Evolutionary conservation across 805 yeast species (phyloP).

Genomic region (Suhomyces vadensis): DNA sequence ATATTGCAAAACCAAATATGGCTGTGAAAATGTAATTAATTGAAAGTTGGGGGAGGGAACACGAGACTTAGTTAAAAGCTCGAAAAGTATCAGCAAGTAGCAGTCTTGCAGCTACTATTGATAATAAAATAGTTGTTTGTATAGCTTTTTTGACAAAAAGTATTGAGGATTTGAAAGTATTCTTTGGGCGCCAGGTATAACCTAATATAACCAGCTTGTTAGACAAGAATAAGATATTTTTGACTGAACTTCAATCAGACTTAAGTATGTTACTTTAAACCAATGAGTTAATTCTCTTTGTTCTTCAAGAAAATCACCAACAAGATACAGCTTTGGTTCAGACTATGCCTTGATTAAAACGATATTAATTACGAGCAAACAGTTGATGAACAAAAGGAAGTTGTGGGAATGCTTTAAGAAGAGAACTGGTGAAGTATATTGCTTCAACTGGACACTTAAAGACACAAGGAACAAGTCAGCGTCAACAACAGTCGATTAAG

Average conservation of each 20-base stretch:
- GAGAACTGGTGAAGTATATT: not conserved
- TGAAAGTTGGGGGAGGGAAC: not conserved
- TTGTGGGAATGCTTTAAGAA: constrained; percentile 1
- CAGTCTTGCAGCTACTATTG: not conserved
- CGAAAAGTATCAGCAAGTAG: not conserved
- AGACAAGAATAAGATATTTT: not conserved
- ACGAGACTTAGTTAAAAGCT: constrained; percentile 7
- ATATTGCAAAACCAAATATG: not conserved
- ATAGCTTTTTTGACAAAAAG: not conserved
- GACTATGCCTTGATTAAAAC: too few relatives aligned
- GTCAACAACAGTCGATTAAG: constrained; percentile 2
- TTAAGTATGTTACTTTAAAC: not conserved
- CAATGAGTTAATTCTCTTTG: not conserved
- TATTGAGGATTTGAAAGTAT: not conserved
- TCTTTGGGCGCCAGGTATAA: constrained; percentile 8
- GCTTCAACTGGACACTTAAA: constrained; percentile 1
- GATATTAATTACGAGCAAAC: not conserved
- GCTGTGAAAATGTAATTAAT: constrained; percentile 2
- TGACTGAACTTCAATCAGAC: not conserved
- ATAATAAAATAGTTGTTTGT: not conserved
- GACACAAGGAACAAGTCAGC: not conserved
- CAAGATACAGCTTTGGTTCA: not conserved
- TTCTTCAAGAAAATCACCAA: not conserved
- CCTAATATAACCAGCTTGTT: constrained; percentile 11
- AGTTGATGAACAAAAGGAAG: not conserved